Evolutionary conservation across 352 stramenopile species (phyloP).

Genomic region (Pythium insidiosum): DNA sequence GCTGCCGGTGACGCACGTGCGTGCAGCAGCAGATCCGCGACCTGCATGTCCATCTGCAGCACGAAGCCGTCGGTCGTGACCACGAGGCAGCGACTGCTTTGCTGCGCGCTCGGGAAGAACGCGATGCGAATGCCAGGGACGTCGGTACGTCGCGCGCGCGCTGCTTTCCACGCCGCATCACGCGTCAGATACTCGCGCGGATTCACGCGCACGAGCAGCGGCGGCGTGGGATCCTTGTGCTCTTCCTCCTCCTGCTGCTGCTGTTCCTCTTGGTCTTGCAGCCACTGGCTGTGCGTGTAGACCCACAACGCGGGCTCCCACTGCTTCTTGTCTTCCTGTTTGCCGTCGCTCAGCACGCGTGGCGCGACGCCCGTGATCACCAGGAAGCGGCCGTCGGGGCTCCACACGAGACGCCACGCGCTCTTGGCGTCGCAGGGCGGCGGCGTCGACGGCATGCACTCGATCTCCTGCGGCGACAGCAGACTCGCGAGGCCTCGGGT

Average conservation of each 20-base stretch:
- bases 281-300: constrained; percentile 27
- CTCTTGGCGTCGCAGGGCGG: neutral
- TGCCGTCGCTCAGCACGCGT: constrained; percentile 7
- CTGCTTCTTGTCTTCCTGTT: constrained; percentile 4
- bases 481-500: neutral
- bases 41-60: constrained; percentile 37
- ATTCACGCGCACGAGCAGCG: constrained; percentile 25
- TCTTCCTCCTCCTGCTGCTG: neutral
- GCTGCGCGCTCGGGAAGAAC: constrained; percentile 31
- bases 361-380: constrained; percentile 25
- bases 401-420: constrained; percentile 20
- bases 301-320: constrained; percentile 37
- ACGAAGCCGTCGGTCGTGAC: constrained; percentile 31
- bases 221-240: neutral
- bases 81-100: constrained; percentile 27
- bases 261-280: constrained; percentile 7
- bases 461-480: neutral
- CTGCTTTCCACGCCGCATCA: constrained; percentile 31
- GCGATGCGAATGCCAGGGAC: constrained; percentile 18
- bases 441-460: neutral
- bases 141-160: neutral
- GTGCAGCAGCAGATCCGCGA: constrained; percentile 32
- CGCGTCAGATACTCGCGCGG: constrained; percentile 21
- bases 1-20: constrained; percentile 15
- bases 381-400: constrained; percentile 39